A percentile compares a stretch with the other conserved stretches of the same genome.
Conservation (phyloP, 495 filamentous ascomycete genomes). For the Clavariopsis aquatica region DNA sequence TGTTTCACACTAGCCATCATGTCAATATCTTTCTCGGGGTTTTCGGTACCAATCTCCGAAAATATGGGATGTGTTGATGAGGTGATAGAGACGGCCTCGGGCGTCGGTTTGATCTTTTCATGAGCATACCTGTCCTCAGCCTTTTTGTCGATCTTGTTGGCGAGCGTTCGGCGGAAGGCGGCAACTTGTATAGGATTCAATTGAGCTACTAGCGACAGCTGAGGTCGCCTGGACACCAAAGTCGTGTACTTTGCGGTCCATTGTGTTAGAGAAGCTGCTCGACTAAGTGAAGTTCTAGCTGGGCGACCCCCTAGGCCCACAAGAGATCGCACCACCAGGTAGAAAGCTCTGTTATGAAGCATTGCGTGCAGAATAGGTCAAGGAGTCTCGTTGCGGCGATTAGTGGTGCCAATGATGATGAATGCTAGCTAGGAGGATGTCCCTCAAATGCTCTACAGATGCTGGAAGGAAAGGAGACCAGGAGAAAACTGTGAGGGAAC, state of each 20-base stretch:
- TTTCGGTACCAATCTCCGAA: slow-evolving; percentile 47
- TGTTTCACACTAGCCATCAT: slow-evolving; percentile 68
- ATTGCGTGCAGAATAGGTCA: slow-evolving; percentile 17
- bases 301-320: slow-evolving; percentile 23
- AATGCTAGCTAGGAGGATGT: no score
- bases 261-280: slow-evolving; percentile 28
- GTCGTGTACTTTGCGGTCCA: slow-evolving; percentile 32
- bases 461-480: background rate
- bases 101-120: slow-evolving; percentile 56
- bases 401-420: no score
- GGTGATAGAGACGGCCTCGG: slow-evolving; percentile 58
- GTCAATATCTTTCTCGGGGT: slow-evolving; percentile 46
- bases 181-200: slow-evolving; percentile 35
- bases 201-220: slow-evolving; percentile 6
- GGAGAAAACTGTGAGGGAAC: background rate
- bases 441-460: background rate
- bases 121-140: slow-evolving; percentile 54
- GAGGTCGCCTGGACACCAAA: slow-evolving; percentile 22
- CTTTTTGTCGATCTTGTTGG: slow-evolving; percentile 53
- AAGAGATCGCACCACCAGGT: slow-evolving; percentile 39
- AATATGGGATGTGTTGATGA: slow-evolving; percentile 61
- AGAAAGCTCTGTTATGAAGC: slow-evolving; percentile 45
- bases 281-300: slow-evolving; percentile 17
- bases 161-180: slow-evolving; percentile 31
- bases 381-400: no score